Evolutionary conservation across 2,329 filamentous ascomycete genomes (phyloP), one percentile per base, ranked within the genome.

Genomic region (Pezicula radicicola): DNA sequence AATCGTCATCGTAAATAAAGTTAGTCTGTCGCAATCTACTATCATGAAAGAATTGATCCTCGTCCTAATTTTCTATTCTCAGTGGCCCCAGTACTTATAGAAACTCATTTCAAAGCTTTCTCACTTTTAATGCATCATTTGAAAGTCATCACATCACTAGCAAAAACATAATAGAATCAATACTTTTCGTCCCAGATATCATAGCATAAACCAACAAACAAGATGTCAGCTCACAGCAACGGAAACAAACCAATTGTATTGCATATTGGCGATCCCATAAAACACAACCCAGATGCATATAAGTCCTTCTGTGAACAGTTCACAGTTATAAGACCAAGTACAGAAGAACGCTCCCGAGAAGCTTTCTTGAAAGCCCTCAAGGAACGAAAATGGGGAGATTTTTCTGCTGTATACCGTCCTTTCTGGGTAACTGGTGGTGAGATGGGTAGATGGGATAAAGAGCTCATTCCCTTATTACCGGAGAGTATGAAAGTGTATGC

Each of bases 361-460:
- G 76, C 70, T 49, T 80, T 84, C 57, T 68, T 73, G 41, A 66
- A 69, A 19, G 80, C 75, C 1, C 68, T 84, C 48, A 67, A 67
- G 47, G 76, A 80, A 57, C 66, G 67, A 21, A 70, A 72, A 63
- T 84, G 78, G 79, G 81, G 80, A 5, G 68, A 78, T 50, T 83
- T 84, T 54, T 55, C 61, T 10, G 73, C 70, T 2, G 66, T 75
- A 44, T 81, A 82, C 57, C 71, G 81, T 2, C 82, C 82, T 0
- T 84, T 83, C 64, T 86, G 81, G 80, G 79, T 80, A 52, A 84
- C 81, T 0, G 83, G 83, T 1, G 80, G 80, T 4, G 83, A 86
- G 58, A 85, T 86, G 81, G 81, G 80, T 1, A 76, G 76, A 19
- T 85, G 81, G 80, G 79, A 87, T 58, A 60, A 66, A 10, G 82